Percentiles rank a stretch among this genome's conserved stretches.
Conservation (phyloP, 1,284 basidiomycete genomes). For the Anthracocystis walkeri region DNA sequence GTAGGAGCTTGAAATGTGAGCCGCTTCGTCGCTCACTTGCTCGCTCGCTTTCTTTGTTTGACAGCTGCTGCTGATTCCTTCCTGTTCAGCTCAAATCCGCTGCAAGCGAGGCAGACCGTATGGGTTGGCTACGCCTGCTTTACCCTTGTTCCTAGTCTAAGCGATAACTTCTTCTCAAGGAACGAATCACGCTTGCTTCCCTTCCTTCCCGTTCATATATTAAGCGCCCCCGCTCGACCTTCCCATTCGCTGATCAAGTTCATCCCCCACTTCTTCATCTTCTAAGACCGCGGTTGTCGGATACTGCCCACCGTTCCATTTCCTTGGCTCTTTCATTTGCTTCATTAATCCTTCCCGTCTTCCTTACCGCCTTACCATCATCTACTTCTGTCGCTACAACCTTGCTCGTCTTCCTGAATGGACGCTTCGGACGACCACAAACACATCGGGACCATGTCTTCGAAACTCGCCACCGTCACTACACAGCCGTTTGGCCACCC, state of each 20-base stretch:
- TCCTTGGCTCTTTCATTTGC: neutral
- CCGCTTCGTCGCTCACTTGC: too few species aligned
- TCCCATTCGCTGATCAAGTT: neutral
- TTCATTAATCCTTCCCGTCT: neutral
- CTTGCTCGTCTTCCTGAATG: constrained; percentile 2
- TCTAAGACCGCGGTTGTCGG: neutral
- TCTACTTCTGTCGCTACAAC: too few species aligned
- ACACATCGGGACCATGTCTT: constrained; percentile 30
- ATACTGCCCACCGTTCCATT: neutral
- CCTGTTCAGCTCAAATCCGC: neutral
- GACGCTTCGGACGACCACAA: constrained; percentile 8
- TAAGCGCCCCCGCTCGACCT: neutral
- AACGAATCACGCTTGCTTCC: neutral
- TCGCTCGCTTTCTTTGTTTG: neutral
- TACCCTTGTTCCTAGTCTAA: neutral
- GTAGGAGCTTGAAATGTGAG: neutral
- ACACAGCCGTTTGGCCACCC: constrained; percentile 43
- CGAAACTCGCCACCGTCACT: constrained; percentile 39
- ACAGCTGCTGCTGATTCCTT: neutral
- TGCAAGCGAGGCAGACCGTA: constrained; percentile 4
- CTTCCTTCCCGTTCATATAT: neutral
- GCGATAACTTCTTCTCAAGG: neutral
- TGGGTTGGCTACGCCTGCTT: neutral
- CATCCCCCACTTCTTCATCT: constrained; percentile 2
- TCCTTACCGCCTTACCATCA: neutral